Percentiles rank a stretch among this genome's conserved stretches.
Conservation (phyloP, 208 protist species). For the Trypanosomatidae sp. region DNA sequence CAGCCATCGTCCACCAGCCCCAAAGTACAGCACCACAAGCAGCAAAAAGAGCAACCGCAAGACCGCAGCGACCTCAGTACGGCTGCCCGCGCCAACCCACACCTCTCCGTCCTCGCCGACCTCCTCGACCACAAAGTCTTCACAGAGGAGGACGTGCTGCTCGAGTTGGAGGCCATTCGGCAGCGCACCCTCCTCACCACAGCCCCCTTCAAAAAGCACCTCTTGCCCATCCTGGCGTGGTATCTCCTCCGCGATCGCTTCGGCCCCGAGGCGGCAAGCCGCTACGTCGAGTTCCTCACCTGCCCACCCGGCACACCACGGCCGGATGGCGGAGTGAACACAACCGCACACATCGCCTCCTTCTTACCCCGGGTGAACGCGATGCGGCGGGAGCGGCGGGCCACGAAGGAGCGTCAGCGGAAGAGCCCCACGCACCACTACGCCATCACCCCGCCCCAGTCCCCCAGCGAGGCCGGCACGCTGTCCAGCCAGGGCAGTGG, state of each 20-base stretch:
- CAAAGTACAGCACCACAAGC: too few relatives aligned
- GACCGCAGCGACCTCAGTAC: constrained; percentile 10
- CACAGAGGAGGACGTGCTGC: constrained; percentile 43
- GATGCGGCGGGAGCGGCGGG: constrained; percentile 28
- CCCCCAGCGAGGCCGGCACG: background rate
- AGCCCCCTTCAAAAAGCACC: constrained; percentile 42
- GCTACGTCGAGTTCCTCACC: constrained; percentile 27
- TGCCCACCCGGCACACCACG: constrained; percentile 2
- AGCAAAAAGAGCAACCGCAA: too few relatives aligned
- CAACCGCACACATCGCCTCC: constrained; percentile 15
- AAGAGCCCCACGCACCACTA: constrained; percentile 29
- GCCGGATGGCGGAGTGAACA: constrained; percentile 1
- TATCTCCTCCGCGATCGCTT: constrained; percentile 45
- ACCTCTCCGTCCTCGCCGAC: constrained; percentile 42
- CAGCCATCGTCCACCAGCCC: too few relatives aligned
- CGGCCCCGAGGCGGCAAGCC: constrained; percentile 23
- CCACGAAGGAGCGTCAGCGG: constrained; percentile 17
- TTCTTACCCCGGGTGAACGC: constrained; percentile 44
- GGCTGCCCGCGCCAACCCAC: constrained; percentile 28
- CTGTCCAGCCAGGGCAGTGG: too few relatives aligned
- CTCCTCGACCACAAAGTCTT: constrained; percentile 40
- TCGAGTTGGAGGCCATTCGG: constrained; percentile 53
- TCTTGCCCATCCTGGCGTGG: constrained; percentile 45
- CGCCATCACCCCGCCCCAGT: constrained; percentile 20
- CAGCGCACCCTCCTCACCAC: constrained; percentile 41